Evolutionary conservation across 148 eudicot genomes (phyloP), one percentile per base, ranked within the genome.

Genomic region (Rhododendron henanense): DNA sequence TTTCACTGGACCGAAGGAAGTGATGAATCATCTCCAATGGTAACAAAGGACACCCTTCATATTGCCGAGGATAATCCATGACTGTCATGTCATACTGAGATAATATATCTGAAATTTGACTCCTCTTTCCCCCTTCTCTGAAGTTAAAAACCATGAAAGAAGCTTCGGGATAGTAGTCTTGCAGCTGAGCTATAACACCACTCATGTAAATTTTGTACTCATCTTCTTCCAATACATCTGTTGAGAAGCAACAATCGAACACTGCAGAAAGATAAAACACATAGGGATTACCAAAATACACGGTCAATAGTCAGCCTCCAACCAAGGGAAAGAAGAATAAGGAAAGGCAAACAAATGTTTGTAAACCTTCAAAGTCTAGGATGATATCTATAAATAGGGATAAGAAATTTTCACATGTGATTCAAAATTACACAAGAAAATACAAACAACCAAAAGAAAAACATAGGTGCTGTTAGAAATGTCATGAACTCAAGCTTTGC

Each of bases 121-220:
- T 92, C 88, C 93, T 91, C 83, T 76, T 89, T 45, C 92, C 94
- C 77, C 97, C 97, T 87, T 94, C 94, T 89, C 93, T 89, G 83
- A 94, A 94, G 88, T 94, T 94, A 84, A 94, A 93, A 81, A 93
- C 97, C 97, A 94, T 94, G 87, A 91, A 94, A 83, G 97, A 94
- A 63, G 97, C 93, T 86, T 93, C 97, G 33, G 92, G 93, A 73
- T 88, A 92, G 88, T 92, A 85, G 85, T 93, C 91, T 44, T 94
- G 97, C 82, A 94, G 90, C 87, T 94, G 94, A 25, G 92, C 91
- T 84, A 94, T 92, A 78, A 94, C 91, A 76, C 93, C 90, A 89
- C 92, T 91, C 88, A 94, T 89, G 85, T 94, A 94, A 44, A 84
- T 79, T 87, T 90, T 93, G 87, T 94, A 94, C 47, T 90, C 94